Conservation (phyloP, 306 rosid genomes). For the Fragaria nilgerrensis region DNA sequence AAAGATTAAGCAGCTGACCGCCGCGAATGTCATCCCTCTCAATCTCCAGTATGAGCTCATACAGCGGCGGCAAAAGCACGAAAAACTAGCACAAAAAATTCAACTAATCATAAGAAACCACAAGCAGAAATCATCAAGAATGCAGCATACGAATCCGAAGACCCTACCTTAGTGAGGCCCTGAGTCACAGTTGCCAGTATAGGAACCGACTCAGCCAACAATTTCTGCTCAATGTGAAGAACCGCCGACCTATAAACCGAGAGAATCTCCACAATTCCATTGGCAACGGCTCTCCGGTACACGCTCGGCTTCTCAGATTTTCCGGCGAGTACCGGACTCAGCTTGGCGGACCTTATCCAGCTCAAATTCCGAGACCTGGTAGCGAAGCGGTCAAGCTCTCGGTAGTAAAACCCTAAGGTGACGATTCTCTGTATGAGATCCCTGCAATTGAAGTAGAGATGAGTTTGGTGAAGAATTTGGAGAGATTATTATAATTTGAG, state of each 20-base stretch:
- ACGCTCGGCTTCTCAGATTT: slow-evolving; percentile 60
- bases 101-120: background rate
- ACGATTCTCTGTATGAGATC: slow-evolving; percentile 79
- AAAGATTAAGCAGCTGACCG: slow-evolving; percentile 85
- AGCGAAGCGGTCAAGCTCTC: slow-evolving; percentile 86
- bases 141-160: background rate
- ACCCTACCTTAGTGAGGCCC: slow-evolving; percentile 82
- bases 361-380: slow-evolving; percentile 76
- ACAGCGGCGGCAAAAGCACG: slow-evolving; percentile 79
- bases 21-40: slow-evolving; percentile 83
- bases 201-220: slow-evolving; percentile 78
- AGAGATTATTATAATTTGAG: background rate
- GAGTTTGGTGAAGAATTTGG: background rate
- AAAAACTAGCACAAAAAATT: slow-evolving; percentile 53
- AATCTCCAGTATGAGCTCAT: slow-evolving; percentile 76
- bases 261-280: slow-evolving; percentile 87
- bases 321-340: slow-evolving; percentile 31
- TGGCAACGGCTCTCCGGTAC: slow-evolving; percentile 84
- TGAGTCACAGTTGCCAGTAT: slow-evolving; percentile 83
- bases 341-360: slow-evolving; percentile 75
- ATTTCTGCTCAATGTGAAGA: slow-evolving; percentile 80
- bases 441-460: slow-evolving; percentile 41
- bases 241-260: slow-evolving; percentile 81
- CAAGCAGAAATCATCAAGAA: background rate
- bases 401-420: slow-evolving; percentile 80